Conservation (phyloP, 2,329 filamentous ascomycete species). For the Cladosporium sp. region DNA sequence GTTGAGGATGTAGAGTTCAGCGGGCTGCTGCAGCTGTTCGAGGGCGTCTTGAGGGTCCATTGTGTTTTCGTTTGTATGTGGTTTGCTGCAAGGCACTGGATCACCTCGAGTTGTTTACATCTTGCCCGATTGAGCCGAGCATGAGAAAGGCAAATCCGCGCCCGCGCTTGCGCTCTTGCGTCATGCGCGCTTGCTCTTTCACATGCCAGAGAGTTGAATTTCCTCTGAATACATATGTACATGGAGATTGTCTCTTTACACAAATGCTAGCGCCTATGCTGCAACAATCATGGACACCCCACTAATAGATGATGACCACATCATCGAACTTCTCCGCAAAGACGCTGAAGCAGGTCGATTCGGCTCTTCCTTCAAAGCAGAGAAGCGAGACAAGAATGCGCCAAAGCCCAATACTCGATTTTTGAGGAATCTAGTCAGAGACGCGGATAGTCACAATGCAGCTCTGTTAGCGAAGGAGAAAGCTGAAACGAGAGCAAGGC, state of each 20-base stretch:
- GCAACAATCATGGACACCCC: constrained; percentile 1
- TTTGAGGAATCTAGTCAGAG: constrained; percentile 78
- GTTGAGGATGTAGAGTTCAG: constrained; percentile 58
- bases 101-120: background rate
- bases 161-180: constrained; percentile 1
- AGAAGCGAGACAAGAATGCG: constrained; percentile 33
- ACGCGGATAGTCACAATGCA: constrained; percentile 85
- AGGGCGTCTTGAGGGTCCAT: constrained; percentile 21
- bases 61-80: background rate
- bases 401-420: constrained; percentile 92
- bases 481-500: constrained; percentile 68
- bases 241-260: too few relatives aligned
- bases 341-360: constrained; percentile 63
- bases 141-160: background rate
- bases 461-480: constrained; percentile 79
- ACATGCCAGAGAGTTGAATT: background rate
- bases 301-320: constrained; percentile 60
- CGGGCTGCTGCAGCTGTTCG: constrained; percentile 51
- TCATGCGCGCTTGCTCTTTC: background rate
- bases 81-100: too few relatives aligned
- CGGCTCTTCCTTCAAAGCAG: constrained; percentile 1
- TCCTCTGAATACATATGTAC: background rate
- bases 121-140: background rate
- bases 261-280: too few relatives aligned
- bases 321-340: constrained; percentile 71